These are phyloP conservation scores for Tympanopsis confertula DNA, from an alignment of 2,329 filamentous ascomycete species.

Conservation along the genomic window DNA sequence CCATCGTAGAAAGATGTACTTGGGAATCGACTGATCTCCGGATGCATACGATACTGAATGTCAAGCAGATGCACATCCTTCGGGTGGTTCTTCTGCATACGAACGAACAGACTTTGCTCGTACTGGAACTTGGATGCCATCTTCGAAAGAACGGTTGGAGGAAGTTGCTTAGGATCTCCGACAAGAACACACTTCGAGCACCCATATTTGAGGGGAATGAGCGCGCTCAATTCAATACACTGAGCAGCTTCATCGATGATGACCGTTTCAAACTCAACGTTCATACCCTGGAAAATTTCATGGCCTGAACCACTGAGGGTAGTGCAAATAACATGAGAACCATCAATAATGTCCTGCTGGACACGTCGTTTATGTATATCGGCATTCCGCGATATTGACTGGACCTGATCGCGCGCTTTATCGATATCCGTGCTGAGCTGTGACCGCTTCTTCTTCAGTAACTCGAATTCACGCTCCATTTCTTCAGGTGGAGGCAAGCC, in stretches of 20 bases:
- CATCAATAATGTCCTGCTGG: slow-evolving; percentile 83
- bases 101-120: slow-evolving; percentile 94
- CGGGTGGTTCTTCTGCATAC: slow-evolving; percentile 90
- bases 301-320: slow-evolving; percentile 93
- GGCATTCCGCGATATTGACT: slow-evolving; percentile 67
- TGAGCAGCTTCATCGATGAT: slow-evolving; percentile 97
- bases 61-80: slow-evolving; percentile 87
- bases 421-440: slow-evolving; percentile 76
- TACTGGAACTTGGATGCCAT: slow-evolving; percentile 88
- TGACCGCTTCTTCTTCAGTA: slow-evolving; percentile 65
- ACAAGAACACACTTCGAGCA: slow-evolving; percentile 95
- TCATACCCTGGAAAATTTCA: slow-evolving; percentile 89
- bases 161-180: slow-evolving; percentile 92
- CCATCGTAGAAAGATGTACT: slow-evolving; percentile 88
- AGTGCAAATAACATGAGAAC: slow-evolving; percentile 84
- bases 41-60: slow-evolving; percentile 98
- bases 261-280: slow-evolving; percentile 95
- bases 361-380: slow-evolving; percentile 75
- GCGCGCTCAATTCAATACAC: slow-evolving; percentile 89
- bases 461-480: slow-evolving; percentile 68
- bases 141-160: slow-evolving; percentile 88
- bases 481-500: slow-evolving; percentile 31
- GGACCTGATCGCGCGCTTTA: slow-evolving; percentile 73
- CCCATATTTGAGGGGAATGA: slow-evolving; percentile 95
- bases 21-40: slow-evolving; percentile 85